Percentiles rank a stretch among this genome's conserved stretches.
Evolutionary conservation across 179 eudicot species (phyloP).

Genomic region (Vitellaria paradoxa): DNA sequence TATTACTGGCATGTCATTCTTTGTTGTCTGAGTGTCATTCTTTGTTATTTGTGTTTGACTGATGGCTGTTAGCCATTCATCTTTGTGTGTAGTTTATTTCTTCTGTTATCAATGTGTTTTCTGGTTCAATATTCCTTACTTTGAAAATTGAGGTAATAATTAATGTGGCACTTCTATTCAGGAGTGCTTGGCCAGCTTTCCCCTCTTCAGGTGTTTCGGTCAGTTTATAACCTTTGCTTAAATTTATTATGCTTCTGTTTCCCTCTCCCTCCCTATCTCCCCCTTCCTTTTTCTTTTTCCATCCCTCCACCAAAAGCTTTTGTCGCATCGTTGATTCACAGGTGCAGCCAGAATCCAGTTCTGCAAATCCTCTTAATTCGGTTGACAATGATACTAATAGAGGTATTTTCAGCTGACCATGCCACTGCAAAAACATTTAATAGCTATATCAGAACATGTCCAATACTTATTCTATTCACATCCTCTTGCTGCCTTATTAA

Average conservation of each 20-base stretch:
- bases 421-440: background rate
- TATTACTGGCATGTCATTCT: background rate
- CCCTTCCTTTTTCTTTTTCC: too few species aligned
- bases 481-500: background rate
- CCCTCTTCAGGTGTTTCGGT: conserved; percentile 35
- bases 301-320: background rate
- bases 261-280: background rate
- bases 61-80: background rate
- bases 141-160: background rate
- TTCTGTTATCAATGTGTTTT: background rate
- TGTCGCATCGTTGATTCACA: conserved; percentile 13
- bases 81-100: background rate
- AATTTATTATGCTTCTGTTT: background rate
- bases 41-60: background rate
- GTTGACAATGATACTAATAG: conserved; percentile 28
- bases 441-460: background rate
- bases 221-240: conserved; percentile 9
- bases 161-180: conserved; percentile 26
- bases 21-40: too few species aligned
- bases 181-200: conserved; percentile 68
- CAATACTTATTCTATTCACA: background rate
- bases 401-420: conserved; percentile 25
- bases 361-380: conserved; percentile 16
- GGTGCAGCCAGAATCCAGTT: conserved; percentile 26
- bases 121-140: conserved; percentile 3